A percentile compares a stretch with the other conserved stretches of the same genome.
phyloP scores from a whole-genome alignment of 371 early-diverging fungal genomes.

The Massospora cicadina region DNA sequence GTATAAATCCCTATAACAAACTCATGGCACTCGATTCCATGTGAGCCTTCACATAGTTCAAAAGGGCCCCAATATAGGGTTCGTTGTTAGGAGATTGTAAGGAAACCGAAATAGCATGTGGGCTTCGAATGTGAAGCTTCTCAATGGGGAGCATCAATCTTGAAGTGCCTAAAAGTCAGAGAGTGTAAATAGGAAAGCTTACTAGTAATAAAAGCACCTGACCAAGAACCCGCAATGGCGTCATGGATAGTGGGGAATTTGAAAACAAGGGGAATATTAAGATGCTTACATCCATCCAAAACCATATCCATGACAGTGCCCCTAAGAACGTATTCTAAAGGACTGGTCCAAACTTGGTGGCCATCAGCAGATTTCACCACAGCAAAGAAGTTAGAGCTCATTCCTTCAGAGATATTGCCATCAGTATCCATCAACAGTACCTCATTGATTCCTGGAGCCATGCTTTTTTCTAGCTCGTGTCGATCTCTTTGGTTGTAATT shows the following conservation, averaged over 20 bases:
- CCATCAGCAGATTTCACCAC: not conserved
- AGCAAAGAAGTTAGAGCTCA: conserved; percentile 3
- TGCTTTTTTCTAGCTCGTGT: not conserved
- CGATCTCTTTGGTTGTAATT: not conserved
- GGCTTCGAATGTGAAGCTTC: not conserved
- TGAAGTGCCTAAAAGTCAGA: not conserved
- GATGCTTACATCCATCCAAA: not conserved
- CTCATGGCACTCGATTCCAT: not conserved
- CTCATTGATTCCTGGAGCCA: not conserved
- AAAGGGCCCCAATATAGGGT: not conserved
- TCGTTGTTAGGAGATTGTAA: not conserved
- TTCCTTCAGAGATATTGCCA: not conserved
- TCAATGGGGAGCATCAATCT: not conserved
- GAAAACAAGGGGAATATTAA: not conserved
- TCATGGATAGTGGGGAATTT: not conserved
- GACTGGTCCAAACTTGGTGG: not conserved
- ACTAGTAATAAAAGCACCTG: conserved; percentile 4
- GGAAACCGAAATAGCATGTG: not conserved
- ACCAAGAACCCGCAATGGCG: not conserved
- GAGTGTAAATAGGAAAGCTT: not conserved
- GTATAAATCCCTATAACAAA: not conserved
- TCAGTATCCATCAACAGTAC: not conserved
- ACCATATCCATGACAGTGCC: not conserved
- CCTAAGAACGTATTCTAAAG: not conserved
- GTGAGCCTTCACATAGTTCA: not conserved